Evolutionary conservation across 495 filamentous ascomycete genomes (phyloP), one percentile per base, ranked within the genome.

Genomic region (Symbiotaphrina buchneri): DNA sequence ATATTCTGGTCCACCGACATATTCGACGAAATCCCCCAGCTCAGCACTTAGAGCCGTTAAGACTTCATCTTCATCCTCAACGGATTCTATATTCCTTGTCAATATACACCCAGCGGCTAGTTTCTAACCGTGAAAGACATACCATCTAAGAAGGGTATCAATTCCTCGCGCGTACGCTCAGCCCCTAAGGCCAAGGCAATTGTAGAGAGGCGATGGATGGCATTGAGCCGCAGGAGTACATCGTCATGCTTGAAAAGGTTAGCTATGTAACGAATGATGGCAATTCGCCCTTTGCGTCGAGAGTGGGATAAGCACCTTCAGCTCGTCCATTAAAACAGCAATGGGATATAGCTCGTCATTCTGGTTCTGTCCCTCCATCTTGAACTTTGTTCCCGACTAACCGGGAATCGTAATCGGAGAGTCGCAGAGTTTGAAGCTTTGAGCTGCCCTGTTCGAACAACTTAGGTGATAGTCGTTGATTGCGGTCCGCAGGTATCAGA

Each of bases 311-410:
- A 46, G 43, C 61, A 93, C 84, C 80, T 97, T 97, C 44, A 97
- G 62, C 69, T 97, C 87, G 55, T 97, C 87, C 56, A 97, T 97
- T 50, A 97, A 71, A 34, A 97, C 90, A 39, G 87, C 87, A 62
- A 97, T 97, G 46, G 87, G 87, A 54, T 93, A 95, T 39, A 97
- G 82, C 68, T 94, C 90, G 54, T 95, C 85, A 49, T 71, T 90
- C 56, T 75, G 68, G 41, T 61, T 64, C 44, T 71, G 68, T 40
- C 61, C 63, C 45, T 80, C 73, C 74, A 81, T 81, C n/a, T 6
- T 21, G 34, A 15, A 22, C 30, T 10, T n/a, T 22, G 17, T 21
- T 14, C 36, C 32, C 42, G 53, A 43, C 43, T 43, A n/a, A n/a
- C n/a, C n/a, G n/a, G n/a, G n/a, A n/a, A n/a, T n/a, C n/a, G n/a